Evolutionary conservation across 495 filamentous ascomycete genomes (phyloP).

Genomic region (Talaromyces trachyspermus): DNA sequence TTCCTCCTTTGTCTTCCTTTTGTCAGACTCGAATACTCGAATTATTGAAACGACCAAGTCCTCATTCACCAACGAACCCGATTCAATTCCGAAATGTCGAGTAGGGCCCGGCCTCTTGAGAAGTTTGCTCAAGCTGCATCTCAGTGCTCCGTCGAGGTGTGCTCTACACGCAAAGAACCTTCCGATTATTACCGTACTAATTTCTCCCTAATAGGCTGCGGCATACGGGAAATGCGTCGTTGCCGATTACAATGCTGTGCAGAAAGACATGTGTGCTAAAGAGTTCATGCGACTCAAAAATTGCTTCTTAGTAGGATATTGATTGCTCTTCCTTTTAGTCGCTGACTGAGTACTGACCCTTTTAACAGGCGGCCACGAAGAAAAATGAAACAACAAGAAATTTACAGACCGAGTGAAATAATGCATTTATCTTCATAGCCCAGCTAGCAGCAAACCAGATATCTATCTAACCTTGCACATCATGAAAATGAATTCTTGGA

Average conservation of each 20-base stretch:
- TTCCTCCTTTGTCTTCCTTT: neutral
- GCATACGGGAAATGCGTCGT: constrained; percentile 90
- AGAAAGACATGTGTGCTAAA: constrained; percentile 82
- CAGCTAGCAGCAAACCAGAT: constrained; percentile 1
- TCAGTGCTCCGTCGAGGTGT: constrained; percentile 77
- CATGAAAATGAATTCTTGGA: no score
- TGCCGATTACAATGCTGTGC: constrained; percentile 80
- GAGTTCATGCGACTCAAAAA: constrained; percentile 85
- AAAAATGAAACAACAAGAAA: constrained; percentile 10
- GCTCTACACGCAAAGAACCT: constrained; percentile 3
- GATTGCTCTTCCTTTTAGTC: neutral
- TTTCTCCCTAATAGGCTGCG: constrained; percentile 50
- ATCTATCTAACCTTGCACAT: no score
- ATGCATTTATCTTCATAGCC: neutral
- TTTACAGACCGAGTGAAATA: neutral
- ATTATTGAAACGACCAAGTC: no score
- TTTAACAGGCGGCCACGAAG: constrained; percentile 39
- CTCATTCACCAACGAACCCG: neutral
- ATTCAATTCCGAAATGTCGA: constrained; percentile 21
- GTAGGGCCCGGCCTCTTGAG: constrained; percentile 65
- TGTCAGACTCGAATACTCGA: neutral
- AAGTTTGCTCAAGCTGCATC: constrained; percentile 77
- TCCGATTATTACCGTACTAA: neutral
- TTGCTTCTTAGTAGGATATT: constrained; percentile 68
- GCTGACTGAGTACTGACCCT: neutral